phyloP scores from a whole-genome alignment of 768 basidiomycete species.

The Boletus subcaerulescens region DNA sequence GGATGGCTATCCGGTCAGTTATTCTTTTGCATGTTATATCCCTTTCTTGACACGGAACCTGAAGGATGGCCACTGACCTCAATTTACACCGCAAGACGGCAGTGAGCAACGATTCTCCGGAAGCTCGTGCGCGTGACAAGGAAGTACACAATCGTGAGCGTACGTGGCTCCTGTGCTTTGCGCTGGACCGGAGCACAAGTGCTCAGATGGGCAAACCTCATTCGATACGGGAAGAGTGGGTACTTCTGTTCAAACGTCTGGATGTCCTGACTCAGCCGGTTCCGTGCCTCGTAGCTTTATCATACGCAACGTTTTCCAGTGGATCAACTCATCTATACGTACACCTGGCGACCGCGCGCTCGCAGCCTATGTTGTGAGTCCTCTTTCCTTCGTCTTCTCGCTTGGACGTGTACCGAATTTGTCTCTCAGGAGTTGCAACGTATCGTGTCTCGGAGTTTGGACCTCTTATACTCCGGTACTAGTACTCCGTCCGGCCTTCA shows the following conservation, averaged over 20 bases:
- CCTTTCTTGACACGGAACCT: conserved; percentile 10
- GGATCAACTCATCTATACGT: conserved; percentile 68
- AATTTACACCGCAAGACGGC: conserved; percentile 89
- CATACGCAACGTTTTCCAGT: conserved; percentile 76
- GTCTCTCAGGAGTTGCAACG: conserved; percentile 74
- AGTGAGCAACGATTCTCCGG: conserved; percentile 63
- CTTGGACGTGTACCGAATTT: background rate
- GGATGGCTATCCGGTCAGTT: conserved; percentile 77
- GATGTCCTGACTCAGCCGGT: background rate
- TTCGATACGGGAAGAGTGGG: conserved; percentile 90
- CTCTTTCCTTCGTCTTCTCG: background rate
- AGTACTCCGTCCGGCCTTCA: conserved; percentile 80
- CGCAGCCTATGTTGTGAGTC: conserved; percentile 71
- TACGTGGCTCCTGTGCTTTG: conserved; percentile 89
- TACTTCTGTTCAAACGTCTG: conserved; percentile 11
- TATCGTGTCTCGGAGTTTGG: conserved; percentile 82
- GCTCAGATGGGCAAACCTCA: conserved; percentile 98
- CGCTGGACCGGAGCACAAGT: conserved; percentile 84
- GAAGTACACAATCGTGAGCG: conserved; percentile 94
- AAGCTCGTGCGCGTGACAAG: conserved; percentile 71
- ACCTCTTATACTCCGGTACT: conserved; percentile 84
- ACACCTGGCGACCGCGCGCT: conserved; percentile 64
- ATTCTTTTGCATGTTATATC: background rate
- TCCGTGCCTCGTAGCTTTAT: conserved; percentile 56
- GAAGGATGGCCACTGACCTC: conserved; percentile 91